phyloP scores from a whole-genome alignment of 768 basidiomycete species.

The Tephrocybe sp. region DNA sequence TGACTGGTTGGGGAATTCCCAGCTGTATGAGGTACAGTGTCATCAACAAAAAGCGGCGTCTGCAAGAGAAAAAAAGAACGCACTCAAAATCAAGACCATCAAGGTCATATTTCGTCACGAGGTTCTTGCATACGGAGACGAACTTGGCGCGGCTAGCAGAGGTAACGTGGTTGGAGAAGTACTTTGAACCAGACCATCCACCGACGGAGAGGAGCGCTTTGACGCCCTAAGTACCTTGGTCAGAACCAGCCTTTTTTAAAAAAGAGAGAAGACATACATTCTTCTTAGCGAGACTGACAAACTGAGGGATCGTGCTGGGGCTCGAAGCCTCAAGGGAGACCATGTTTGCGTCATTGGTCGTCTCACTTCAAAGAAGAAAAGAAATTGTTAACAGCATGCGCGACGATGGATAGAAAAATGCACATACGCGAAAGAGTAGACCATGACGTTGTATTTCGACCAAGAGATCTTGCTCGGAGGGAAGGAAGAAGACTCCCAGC shows the following conservation, averaged over 20 bases:
- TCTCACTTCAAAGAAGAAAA: conserved; percentile 24
- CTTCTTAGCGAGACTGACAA: conserved; percentile 46
- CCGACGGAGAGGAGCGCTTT: conserved; percentile 62
- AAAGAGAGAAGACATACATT: too few species aligned
- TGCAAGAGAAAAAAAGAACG: conserved; percentile 11
- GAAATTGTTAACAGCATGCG: too few species aligned
- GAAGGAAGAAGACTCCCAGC: conserved; percentile 41
- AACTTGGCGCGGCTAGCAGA: conserved; percentile 62
- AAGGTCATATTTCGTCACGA: conserved; percentile 48
- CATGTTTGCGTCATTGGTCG: conserved; percentile 28
- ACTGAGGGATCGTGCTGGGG: conserved; percentile 43
- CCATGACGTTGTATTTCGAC: conserved; percentile 49
- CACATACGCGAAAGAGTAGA: conserved; percentile 49
- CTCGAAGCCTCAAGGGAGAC: conserved; percentile 29
- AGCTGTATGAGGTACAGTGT: conserved; percentile 32
- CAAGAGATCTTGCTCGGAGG: conserved; percentile 46
- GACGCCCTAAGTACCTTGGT: conserved; percentile 38
- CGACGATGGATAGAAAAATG: too few species aligned
- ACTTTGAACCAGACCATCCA: conserved; percentile 66
- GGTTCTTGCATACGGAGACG: conserved; percentile 46
- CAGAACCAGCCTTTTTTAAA: too few species aligned
- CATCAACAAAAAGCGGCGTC: too few species aligned
- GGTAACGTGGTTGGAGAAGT: conserved; percentile 60
- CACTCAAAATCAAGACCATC: conserved; percentile 60
- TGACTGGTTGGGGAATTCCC: conserved; percentile 76